Evolutionary conservation across 1,284 basidiomycete species (phyloP), one percentile per base, ranked within the genome.

Genomic region (Ceratobasidium sp.): DNA sequence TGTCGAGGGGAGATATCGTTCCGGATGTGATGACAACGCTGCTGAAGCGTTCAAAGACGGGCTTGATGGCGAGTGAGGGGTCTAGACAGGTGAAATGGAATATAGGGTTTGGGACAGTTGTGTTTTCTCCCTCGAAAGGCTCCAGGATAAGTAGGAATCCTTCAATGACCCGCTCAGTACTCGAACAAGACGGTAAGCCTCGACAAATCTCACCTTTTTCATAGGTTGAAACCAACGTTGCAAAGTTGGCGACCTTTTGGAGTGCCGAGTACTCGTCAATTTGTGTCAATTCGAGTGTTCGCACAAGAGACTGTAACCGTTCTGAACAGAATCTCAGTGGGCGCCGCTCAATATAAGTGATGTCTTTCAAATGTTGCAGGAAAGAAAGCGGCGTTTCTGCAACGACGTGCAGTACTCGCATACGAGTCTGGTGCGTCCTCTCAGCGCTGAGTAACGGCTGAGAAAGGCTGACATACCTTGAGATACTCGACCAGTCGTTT

Each of bases 341-440:
- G 76, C 96, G 86, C 75, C 94, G 86, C 80, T 99, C 97, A 77
- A 99, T 99, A 79, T 95, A 99, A 12, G 97, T 99, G 77, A 99
- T 98, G 78, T 99, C 97, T 81, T 98, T 99, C 60, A 99, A 84
- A 82, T 99, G 97, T 78, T 98, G 97, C 51, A 99, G 82, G 81
- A 99, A 99, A 1, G 96, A 98, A n/a, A 94, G 84, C 0, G 97
- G 97, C 3, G 97, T 99, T 81, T 99, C 97, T n/a, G 97, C 97
- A 9, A 99, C 97, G 74, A 99, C 97, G 79, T 99, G 97, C 28
- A 99, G 84, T 14, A 99, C 97, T 59, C 97, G 89, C 96, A 99
- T 99, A 62, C 97, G 88, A 8, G 97, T 99, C 94, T 96, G 75
- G 38, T 62, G 21, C 46, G 18, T 7, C 16, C 63, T 60, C 77